Base-by-base conservation (phyloP, 108 stramenopile species). In the Skeletonema tropicum region DNA sequence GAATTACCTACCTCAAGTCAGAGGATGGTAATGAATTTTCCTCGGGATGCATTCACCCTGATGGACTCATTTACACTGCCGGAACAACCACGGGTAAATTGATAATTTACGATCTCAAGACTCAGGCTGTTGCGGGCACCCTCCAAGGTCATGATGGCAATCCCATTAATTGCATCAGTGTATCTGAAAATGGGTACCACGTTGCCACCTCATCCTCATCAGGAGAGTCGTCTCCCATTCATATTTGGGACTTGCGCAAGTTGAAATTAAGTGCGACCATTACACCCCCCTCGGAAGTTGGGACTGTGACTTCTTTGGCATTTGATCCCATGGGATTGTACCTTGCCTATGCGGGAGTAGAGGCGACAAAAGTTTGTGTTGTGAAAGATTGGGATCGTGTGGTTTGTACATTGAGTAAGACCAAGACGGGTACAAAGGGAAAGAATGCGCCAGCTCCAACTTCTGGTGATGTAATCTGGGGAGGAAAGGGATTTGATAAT, bases 111-210 rank as follows among this genome's bases (percentile, higher is more conserved):
- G 96, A 97, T 83, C 83, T 96, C 69, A 96, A 90, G 71, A 86
- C 80, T 55, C 87, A 89, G 71, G 49, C 36, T n/a, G 57, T 91
- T 23, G 95, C 92, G 13, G 71, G 66, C 12, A 81, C 86, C 12
- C 26, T 94, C 65, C 14, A 67, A 83, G 70, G 83, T 38, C 46
- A 73, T 36, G 74, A 82, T 26, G 85, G 76, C 41, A 83, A 79
- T 48, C 52, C 79, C 26, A 68, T 95, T 36, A 64, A 66, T 57
- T 64, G 77, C 65, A 83, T 97, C 32, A 85, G 71, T 65, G 86
- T 97, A 71, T 94, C 90, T 19, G 93, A 95, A 71, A 97, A 95
- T 67, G 97, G 97, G 21, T 95, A 95, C 57, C 90, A 94, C 62
- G 62, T 96, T 25, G 95, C 88, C 8, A 75, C 77, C 6, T 38